Evolutionary conservation across 2,329 filamentous ascomycete genomes (phyloP).

Genomic region (Fusarium zealandicum): DNA sequence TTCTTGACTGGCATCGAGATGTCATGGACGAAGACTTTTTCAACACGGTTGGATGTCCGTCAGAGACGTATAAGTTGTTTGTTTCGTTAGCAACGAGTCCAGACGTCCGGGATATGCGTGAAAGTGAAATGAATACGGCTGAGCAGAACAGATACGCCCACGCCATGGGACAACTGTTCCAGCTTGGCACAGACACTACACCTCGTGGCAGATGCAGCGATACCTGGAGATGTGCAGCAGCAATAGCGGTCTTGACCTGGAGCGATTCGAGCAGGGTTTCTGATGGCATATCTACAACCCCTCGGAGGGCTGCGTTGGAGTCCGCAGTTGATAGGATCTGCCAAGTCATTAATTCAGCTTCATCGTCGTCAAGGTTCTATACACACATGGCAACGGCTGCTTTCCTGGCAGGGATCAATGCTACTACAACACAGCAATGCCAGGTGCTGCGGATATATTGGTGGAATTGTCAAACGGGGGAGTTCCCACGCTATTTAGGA

Average conservation of each 20-base stretch:
- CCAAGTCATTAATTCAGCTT: conserved; percentile 42
- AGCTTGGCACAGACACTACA: conserved; percentile 20
- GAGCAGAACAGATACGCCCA: conserved; percentile 30
- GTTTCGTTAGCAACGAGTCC: conserved; percentile 43
- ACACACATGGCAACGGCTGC: conserved; percentile 50
- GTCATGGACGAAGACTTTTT: conserved; percentile 47
- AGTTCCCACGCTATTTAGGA: conserved; percentile 47
- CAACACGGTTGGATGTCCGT: conserved; percentile 47
- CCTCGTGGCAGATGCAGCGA: conserved; percentile 40
- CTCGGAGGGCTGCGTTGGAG: conserved; percentile 13
- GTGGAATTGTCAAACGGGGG: conserved; percentile 47
- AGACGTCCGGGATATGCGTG: neutral
- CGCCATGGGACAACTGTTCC: conserved; percentile 41
- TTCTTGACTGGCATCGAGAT: conserved; percentile 52
- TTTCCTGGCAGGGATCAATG: conserved; percentile 49
- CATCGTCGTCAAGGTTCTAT: conserved; percentile 48
- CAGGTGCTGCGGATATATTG: conserved; percentile 48
- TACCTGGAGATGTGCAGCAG: conserved; percentile 47
- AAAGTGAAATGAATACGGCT: neutral
- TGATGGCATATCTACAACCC: too few relatives aligned
- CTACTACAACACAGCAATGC: conserved; percentile 44
- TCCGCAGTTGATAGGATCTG: conserved; percentile 48
- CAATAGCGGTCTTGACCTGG: conserved; percentile 42
- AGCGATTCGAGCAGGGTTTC: neutral
- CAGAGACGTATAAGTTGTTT: conserved; percentile 49